Evolutionary conservation across 2,329 filamentous ascomycete genomes (phyloP), one percentile per base, ranked within the genome.

Genomic region (Colletotrichum karsti): DNA sequence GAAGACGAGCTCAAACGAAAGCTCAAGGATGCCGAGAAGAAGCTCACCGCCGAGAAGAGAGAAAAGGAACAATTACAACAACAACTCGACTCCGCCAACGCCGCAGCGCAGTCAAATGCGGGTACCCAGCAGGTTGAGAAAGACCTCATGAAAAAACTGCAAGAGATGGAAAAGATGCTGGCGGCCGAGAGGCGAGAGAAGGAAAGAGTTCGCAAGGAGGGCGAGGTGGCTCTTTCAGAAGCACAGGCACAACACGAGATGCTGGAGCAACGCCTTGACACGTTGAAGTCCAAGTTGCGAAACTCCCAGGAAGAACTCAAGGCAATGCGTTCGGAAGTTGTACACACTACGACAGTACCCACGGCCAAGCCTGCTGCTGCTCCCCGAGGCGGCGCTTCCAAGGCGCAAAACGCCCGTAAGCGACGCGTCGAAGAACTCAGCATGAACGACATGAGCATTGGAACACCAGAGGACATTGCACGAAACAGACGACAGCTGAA

Each of bases 241-340:
- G 87, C 87, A 51, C 88, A 92, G 48, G 85, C 85, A 7, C 86
- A 90, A 70, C 89, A 87, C 58, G 85, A 90, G 5, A 84, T 89
- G 12, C 83, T 94, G 1, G 91, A 95, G 70, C 90, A 90, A 70
- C 92, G 92, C 70, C 80, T 96, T 15, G 90, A 89, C 58, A 88
- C 88, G 20, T 86, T 93, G 75, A 90, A 90, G 74, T 85, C 86
- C 62, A 95, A 94, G 77, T 80, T 95, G 20, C 89, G 88, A 58
- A 84, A 88, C 9, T 87, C 89, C 0, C 93, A 94, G 69, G 89
- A 92, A 33, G 90, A 93, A 74, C 85, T 96, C 26, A 94, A 93
- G 76, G 87, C 76, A 51, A 80, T 78, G 41, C 82, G 79, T 39
- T 75, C 79, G 2, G 83, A 86, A 65, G 77, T 87, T 12, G 79